These are phyloP conservation scores for Phaeomoniella chlamydospora DNA, from an alignment of 2,329 filamentous ascomycete species.

Conservation along the genomic window DNA sequence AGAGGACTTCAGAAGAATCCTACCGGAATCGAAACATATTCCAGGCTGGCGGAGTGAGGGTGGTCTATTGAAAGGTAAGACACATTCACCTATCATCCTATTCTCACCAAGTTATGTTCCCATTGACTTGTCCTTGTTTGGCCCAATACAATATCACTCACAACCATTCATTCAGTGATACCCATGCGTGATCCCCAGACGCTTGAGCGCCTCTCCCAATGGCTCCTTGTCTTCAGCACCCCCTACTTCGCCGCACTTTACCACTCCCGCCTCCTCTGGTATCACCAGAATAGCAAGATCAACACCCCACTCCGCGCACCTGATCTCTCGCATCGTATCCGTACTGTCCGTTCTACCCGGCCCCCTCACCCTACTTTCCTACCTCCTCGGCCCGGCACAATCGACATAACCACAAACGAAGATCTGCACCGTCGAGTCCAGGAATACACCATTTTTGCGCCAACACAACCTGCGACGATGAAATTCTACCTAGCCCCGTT, in stretches of 20 bases:
- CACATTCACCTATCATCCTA: too few relatives aligned
- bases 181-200: constrained; percentile 8
- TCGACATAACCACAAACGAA: background rate
- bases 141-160: too few relatives aligned
- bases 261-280: constrained; percentile 1
- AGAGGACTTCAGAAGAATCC: background rate
- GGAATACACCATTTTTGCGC: background rate
- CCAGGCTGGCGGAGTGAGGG: background rate
- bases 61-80: background rate
- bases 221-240: constrained; percentile 10
- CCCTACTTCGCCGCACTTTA: constrained; percentile 10
- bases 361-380: background rate
- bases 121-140: too few relatives aligned
- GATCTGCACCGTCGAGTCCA: background rate
- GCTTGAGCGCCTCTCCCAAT: constrained; percentile 7
- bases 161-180: constrained; percentile 4
- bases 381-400: background rate
- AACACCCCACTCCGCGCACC: background rate
- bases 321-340: background rate
- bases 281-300: background rate
- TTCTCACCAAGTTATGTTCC: too few relatives aligned
- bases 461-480: background rate
- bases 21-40: background rate
- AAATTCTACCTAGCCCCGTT: background rate
- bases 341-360: background rate